Evolutionary conservation across 1,139 yeast genomes (phyloP).

Genomic region (Taphrina sp.): DNA sequence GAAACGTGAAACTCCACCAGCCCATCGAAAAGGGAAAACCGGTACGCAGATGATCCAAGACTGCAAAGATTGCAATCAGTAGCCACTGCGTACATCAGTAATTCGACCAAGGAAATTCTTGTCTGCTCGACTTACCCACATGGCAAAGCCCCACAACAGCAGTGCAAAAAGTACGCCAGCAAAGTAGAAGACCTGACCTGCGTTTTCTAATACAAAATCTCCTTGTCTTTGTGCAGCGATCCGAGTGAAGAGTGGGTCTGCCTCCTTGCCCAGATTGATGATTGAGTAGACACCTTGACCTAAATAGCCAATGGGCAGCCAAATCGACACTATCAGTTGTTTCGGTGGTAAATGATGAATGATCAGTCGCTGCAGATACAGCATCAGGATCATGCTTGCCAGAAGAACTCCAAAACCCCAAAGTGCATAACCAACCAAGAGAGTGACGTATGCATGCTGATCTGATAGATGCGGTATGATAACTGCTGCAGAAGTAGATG

Average conservation of each 20-base stretch:
- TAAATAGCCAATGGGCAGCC: conserved; percentile 27
- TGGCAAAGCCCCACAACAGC: conserved; percentile 25
- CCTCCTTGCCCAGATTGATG: conserved; percentile 20
- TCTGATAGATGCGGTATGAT: conserved; percentile 19
- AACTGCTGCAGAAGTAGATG: conserved; percentile 20
- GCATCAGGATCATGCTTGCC: conserved; percentile 27
- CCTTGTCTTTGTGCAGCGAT: neutral
- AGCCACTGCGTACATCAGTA: conserved; percentile 4
- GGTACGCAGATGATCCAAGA: conserved; percentile 22
- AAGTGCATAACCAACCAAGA: conserved; percentile 17
- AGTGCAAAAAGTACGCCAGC: conserved; percentile 12
- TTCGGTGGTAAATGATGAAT: conserved; percentile 29
- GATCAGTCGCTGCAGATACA: conserved; percentile 24
- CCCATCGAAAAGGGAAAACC: conserved; percentile 30
- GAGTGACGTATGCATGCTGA: conserved; percentile 19
- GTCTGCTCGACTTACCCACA: conserved; percentile 5
- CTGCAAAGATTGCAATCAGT: conserved; percentile 29
- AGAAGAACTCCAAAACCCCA: conserved; percentile 31
- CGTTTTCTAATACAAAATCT: conserved; percentile 11
- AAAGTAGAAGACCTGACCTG: conserved; percentile 14
- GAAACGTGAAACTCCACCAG: conserved; percentile 32
- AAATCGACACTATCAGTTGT: conserved; percentile 23
- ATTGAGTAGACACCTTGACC: conserved; percentile 26
- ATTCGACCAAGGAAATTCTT: too few species aligned
- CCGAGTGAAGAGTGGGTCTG: conserved; percentile 7